These are phyloP conservation scores for Russula dissimulans DNA, from an alignment of 768 basidiomycete genomes.

Conservation along the genomic window DNA sequence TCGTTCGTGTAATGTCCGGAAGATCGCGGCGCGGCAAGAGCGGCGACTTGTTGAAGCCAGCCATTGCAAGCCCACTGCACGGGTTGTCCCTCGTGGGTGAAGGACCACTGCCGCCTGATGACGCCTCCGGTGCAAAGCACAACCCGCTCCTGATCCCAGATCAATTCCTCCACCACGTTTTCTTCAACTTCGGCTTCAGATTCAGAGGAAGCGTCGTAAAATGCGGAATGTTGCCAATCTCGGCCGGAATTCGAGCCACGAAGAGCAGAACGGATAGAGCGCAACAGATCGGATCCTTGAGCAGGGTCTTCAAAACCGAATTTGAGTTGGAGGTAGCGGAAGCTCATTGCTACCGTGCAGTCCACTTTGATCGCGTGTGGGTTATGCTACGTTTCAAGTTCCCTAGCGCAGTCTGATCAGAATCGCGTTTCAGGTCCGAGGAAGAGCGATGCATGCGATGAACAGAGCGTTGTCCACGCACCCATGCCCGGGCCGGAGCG, in stretches of 20 bases:
- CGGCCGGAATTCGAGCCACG: conserved; percentile 31
- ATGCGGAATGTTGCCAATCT: background rate
- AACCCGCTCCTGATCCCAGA: conserved; percentile 60
- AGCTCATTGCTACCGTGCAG: background rate
- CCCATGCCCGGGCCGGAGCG: too few relatives aligned
- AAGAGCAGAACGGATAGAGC: conserved; percentile 50
- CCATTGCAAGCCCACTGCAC: conserved; percentile 80
- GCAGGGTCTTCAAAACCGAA: background rate
- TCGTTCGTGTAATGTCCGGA: conserved; percentile 27
- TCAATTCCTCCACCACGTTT: conserved; percentile 46
- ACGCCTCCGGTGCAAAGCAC: conserved; percentile 59
- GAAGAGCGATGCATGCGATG: too few relatives aligned
- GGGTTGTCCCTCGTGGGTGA: conserved; percentile 57
- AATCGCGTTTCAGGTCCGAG: background rate
- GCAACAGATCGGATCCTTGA: conserved; percentile 37
- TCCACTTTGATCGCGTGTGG: background rate
- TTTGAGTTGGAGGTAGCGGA: conserved; percentile 9
- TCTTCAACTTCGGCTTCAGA: conserved; percentile 18
- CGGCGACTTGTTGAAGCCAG: conserved; percentile 47
- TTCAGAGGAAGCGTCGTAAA: conserved; percentile 3
- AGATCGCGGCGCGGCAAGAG: conserved; percentile 23
- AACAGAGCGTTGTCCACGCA: too few relatives aligned
- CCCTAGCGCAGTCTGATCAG: background rate
- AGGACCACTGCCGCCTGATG: conserved; percentile 65
- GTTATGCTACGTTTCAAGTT: background rate